Evolutionary conservation across 2,329 filamentous ascomycete genomes (phyloP).

Genomic region (Fusarium veterinarium): DNA sequence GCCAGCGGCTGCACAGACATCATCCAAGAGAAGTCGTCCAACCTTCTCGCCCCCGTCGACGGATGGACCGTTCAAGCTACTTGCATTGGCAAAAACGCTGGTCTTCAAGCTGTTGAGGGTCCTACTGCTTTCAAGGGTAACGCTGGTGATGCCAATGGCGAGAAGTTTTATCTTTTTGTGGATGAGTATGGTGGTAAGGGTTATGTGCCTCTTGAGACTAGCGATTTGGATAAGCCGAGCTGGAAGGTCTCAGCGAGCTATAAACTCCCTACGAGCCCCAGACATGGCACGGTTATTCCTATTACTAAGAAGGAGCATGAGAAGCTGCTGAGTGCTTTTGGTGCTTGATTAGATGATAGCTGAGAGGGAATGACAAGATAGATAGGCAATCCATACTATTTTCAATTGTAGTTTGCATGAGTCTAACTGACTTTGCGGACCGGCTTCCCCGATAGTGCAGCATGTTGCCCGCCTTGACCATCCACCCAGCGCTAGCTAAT

Average conservation of each 20-base stretch:
- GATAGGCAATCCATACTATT: not conserved
- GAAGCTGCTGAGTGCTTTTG: slow-evolving; percentile 9
- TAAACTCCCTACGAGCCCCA: slow-evolving; percentile 60
- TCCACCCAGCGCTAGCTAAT: not conserved
- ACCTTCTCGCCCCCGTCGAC: slow-evolving; percentile 53
- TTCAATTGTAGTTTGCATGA: accelerated
- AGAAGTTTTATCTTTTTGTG: slow-evolving; percentile 67
- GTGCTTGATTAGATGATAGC: not conserved
- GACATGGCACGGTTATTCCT: slow-evolving; percentile 65
- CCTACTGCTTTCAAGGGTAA: slow-evolving; percentile 65
- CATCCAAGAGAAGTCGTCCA: slow-evolving; percentile 61
- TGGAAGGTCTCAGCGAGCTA: slow-evolving; percentile 61
- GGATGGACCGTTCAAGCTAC: slow-evolving; percentile 58
- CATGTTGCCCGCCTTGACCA: not conserved
- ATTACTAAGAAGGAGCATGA: slow-evolving; percentile 54
- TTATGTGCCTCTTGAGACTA: slow-evolving; percentile 65
- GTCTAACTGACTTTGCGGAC: not conserved
- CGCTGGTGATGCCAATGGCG: slow-evolving; percentile 59
- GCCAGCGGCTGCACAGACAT: slow-evolving; percentile 65
- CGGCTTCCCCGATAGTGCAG: not conserved
- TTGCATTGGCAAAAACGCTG: slow-evolving; percentile 64
- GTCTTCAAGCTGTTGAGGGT: slow-evolving; percentile 61
- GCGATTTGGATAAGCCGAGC: slow-evolving; percentile 58
- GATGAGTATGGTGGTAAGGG: slow-evolving; percentile 64
- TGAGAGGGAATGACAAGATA: accelerated